A percentile compares a stretch with the other conserved stretches of the same genome.
Evolutionary conservation across 768 basidiomycete genomes (phyloP).

Genomic region (Mycena metata): DNA sequence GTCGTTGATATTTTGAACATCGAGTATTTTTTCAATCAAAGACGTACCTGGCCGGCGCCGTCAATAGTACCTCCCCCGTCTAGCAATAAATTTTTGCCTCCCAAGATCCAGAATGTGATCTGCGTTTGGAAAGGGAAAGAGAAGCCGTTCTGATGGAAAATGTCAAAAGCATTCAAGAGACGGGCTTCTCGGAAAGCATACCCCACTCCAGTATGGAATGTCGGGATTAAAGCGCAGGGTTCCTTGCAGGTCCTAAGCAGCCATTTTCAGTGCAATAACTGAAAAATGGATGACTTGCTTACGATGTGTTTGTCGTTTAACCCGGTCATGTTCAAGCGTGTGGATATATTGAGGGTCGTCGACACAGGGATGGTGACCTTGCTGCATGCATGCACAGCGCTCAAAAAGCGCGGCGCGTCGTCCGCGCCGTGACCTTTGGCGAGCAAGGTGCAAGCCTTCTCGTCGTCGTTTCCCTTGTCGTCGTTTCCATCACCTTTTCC

Average conservation of each 20-base stretch:
- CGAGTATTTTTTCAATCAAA: background rate
- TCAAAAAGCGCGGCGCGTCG: slow-evolving; percentile 63
- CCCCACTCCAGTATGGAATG: slow-evolving; percentile 67
- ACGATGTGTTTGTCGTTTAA: slow-evolving; percentile 64
- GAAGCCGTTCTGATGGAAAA: slow-evolving; percentile 67
- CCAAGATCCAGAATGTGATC: slow-evolving; percentile 67
- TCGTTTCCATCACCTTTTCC: background rate
- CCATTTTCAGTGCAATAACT: background rate
- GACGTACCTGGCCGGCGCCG: slow-evolving; percentile 70
- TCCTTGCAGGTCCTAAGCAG: slow-evolving; percentile 59
- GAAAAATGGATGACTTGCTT: slow-evolving; percentile 27
- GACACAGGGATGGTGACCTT: slow-evolving; percentile 58
- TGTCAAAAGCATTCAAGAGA: background rate
- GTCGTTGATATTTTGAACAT: background rate
- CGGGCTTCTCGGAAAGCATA: slow-evolving; percentile 30
- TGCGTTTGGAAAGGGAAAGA: slow-evolving; percentile 67
- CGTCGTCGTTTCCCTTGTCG: background rate
- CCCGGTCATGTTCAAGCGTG: slow-evolving; percentile 67
- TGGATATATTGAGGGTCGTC: slow-evolving; percentile 64
- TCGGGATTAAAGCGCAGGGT: slow-evolving; percentile 64
- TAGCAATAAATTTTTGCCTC: slow-evolving; percentile 60
- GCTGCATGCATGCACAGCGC: slow-evolving; percentile 55
- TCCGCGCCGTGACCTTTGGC: background rate
- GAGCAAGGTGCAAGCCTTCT: background rate
- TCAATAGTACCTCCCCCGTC: slow-evolving; percentile 75